Conservation (phyloP, 306 rosid genomes). For the Sechiopsis laciniata region DNA sequence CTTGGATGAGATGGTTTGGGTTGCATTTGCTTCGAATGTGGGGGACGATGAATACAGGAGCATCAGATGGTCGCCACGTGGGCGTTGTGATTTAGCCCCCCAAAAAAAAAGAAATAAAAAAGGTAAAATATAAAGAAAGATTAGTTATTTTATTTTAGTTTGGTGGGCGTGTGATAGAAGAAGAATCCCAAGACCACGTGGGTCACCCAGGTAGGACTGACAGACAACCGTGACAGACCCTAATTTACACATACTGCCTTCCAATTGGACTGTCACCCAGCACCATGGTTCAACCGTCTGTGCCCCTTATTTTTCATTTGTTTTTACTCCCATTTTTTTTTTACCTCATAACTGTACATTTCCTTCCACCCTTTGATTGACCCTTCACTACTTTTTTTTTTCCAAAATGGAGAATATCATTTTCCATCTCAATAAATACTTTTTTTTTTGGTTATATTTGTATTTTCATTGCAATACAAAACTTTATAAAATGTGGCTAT, state of each 20-base stretch:
- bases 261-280: constrained; percentile 21
- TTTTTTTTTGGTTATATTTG: too few relatives aligned
- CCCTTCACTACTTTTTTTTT: too few relatives aligned
- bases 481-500: too few relatives aligned
- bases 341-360: too few relatives aligned
- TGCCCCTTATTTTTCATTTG: too few relatives aligned
- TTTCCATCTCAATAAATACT: too few relatives aligned
- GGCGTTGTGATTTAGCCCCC: not conserved
- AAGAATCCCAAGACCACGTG: constrained; percentile 20
- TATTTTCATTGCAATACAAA: too few relatives aligned
- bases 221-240: constrained; percentile 12
- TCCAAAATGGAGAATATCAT: too few relatives aligned
- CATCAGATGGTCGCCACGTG: constrained; percentile 17
- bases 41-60: not conserved
- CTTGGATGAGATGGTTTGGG: not conserved
- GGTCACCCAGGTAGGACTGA: constrained; percentile 18
- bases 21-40: not conserved
- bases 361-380: too few relatives aligned
- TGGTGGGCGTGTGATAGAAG: not conserved
- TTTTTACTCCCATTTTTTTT: too few relatives aligned
- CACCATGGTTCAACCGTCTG: not conserved
- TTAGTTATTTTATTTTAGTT: not conserved
- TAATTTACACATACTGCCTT: constrained; percentile 16
- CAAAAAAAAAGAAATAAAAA: not conserved
- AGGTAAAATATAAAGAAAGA: too few relatives aligned